These are phyloP conservation scores for Penicillium robsamsonii DNA, from an alignment of 495 filamentous ascomycete species.

Conservation along the genomic window DNA sequence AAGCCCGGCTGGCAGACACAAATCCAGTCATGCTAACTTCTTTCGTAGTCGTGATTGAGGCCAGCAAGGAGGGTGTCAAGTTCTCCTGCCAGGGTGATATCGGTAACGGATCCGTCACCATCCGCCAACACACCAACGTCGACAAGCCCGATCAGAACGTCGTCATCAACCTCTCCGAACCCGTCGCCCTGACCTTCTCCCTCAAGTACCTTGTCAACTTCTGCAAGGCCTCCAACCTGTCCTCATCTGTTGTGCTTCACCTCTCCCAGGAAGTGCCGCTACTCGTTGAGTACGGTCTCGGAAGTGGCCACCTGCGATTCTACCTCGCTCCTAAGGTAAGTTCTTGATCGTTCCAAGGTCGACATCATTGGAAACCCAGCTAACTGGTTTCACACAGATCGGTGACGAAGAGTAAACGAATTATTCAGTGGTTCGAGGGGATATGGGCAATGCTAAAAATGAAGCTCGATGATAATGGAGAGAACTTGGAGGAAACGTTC, in stretches of 20 bases:
- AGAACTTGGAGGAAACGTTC: conserved; percentile 29
- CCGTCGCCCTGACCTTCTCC: conserved; percentile 94
- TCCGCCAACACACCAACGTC: conserved; percentile 84
- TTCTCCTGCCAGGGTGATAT: conserved; percentile 95
- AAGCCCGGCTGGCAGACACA: background rate
- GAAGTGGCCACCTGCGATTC: conserved; percentile 89
- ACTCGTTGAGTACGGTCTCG: conserved; percentile 86
- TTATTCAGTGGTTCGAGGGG: background rate
- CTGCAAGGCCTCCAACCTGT: conserved; percentile 92
- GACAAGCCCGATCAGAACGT: conserved; percentile 87
- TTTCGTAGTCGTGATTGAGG: conserved; percentile 82
- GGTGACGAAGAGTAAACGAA: conserved; percentile 80
- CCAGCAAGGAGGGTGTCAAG: conserved; percentile 94
- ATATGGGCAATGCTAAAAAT: conserved; percentile 24
- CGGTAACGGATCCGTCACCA: conserved; percentile 87
- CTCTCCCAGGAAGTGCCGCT: conserved; percentile 95
- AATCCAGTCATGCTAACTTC: background rate
- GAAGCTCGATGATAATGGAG: conserved; percentile 36
- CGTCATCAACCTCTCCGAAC: conserved; percentile 86
- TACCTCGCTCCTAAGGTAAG: conserved; percentile 95
- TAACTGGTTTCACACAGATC: conserved; percentile 54
- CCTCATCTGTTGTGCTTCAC: conserved; percentile 79
- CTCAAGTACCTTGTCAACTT: conserved; percentile 99
- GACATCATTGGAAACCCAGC: background rate
- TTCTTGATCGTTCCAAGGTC: conserved; percentile 7